A percentile compares a stretch with the other conserved stretches of the same genome.
phyloP scores from a whole-genome alignment of 2,329 filamentous ascomycete species.

The Lecanicillium sp. region DNA sequence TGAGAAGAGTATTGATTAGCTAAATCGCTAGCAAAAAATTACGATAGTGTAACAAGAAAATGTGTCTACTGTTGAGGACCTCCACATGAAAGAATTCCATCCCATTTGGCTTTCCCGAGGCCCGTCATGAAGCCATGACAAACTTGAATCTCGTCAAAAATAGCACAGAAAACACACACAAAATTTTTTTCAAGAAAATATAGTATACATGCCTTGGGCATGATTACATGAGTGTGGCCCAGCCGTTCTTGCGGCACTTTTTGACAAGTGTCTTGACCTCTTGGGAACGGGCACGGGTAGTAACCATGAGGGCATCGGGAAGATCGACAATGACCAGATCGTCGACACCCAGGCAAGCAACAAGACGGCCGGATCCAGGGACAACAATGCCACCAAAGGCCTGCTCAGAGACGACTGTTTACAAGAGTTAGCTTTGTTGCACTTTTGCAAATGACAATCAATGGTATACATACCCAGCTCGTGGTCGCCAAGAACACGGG shows the following conservation, averaged over 20 bases:
- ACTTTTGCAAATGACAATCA: neutral
- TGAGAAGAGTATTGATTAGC: slow-evolving; percentile 5
- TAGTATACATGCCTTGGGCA: too few relatives aligned
- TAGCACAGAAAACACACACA: too few relatives aligned
- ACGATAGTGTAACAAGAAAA: slow-evolving; percentile 6
- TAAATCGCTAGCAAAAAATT: slow-evolving; percentile 10
- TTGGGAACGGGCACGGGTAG: slow-evolving; percentile 17
- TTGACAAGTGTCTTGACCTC: slow-evolving; percentile 19
- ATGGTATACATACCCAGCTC: slow-evolving; percentile 12
- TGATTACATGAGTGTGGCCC: slow-evolving; percentile 15
- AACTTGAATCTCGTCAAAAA: too few relatives aligned
- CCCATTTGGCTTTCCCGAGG: too few relatives aligned
- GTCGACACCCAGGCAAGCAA: slow-evolving; percentile 18
- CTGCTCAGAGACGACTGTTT: slow-evolving; percentile 16
- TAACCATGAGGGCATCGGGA: slow-evolving; percentile 19
- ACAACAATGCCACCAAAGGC: slow-evolving; percentile 18
- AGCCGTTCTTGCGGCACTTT: slow-evolving; percentile 16
- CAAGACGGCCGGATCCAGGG: slow-evolving; percentile 16
- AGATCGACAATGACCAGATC: slow-evolving; percentile 18
- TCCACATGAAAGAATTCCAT: too few relatives aligned
- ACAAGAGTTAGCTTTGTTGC: neutral
- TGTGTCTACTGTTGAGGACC: neutral
- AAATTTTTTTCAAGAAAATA: too few relatives aligned
- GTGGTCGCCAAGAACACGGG: slow-evolving; percentile 15
- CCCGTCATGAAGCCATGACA: too few relatives aligned